phyloP scores from a whole-genome alignment of 306 rosid species.

The Cyclanthera cordifolia region DNA sequence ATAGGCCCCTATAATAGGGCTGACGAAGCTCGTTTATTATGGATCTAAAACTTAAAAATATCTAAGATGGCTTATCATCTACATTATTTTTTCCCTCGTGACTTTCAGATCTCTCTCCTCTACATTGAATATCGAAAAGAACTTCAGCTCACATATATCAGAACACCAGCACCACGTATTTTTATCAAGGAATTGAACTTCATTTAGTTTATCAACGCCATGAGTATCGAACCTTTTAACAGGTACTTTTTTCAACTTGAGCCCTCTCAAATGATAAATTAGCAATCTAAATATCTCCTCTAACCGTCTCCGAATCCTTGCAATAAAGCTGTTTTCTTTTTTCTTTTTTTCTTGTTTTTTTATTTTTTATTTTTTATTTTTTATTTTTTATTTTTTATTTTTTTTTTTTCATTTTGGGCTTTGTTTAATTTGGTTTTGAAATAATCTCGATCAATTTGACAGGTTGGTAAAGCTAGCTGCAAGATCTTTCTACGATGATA shows the following conservation, averaged over 20 bases:
- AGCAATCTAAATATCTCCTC: not conserved
- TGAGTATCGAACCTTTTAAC: conserved; percentile 58
- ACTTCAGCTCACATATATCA: not conserved
- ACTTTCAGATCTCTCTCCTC: not conserved
- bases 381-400: no score
- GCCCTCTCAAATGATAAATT: not conserved
- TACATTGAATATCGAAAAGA: not conserved
- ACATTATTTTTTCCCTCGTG: not conserved
- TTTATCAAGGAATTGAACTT: not conserved
- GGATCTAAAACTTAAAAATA: not conserved
- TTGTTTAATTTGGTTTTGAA: not conserved
- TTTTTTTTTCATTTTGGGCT: no score
- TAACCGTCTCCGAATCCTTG: not conserved
- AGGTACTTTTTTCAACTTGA: conserved; percentile 31
- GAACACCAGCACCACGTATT: not conserved
- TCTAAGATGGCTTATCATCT: no score
- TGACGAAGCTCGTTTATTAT: no score
- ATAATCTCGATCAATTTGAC: conserved; percentile 8
- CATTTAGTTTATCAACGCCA: conserved; percentile 7
- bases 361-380: no score
- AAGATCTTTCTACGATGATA: conserved; percentile 87
- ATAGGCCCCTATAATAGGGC: no score
- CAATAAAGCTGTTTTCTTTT: not conserved
- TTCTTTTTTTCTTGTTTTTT: no score
- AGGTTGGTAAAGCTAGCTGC: conserved; percentile 87